Evolutionary conservation across 2,329 filamentous ascomycete species (phyloP), one percentile per base, ranked within the genome.

Genomic region (Fusarium pseudocircinatum): DNA sequence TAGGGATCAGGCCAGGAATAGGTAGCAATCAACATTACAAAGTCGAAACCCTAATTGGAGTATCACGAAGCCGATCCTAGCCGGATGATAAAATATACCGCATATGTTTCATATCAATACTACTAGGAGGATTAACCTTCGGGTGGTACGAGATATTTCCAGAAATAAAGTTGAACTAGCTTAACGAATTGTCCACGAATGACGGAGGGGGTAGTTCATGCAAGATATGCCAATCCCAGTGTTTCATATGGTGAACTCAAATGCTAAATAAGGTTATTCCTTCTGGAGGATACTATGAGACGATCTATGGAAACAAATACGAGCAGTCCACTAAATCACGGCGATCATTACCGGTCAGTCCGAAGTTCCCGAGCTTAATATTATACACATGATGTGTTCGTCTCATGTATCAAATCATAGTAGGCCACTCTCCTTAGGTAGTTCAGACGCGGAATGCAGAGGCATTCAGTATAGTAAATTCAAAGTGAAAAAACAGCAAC

Each of bases 401-500:
- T 26, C n/a, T 22, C 7, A 12, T 14, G 7, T 12, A 16, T 16
- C 13, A 47, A 46, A 16, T 16, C 26, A 22, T 12, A 28, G 28
- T 18, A 32, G 5, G 7, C 14, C 20, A 30, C 20, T 13, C 43
- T 14, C 2, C 15, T 14, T 20, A 4, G 18, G 5, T 4, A 14
- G 3, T 13, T 20, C 4, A 20, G 24, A 28, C 7, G 24, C 1
- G 13, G 8, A n/a, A 28, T 13, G 7, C 4, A 12, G 46, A 12
- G 13, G 8, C 15, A 3, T 49, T 28, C 4, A 15, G 7, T 10
- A 0, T 4, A 18, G 7, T 0, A 7, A 13, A 7, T 10, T 7
- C 1, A 4, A 13, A 4, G 2, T n/a, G 7, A 10, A n/a, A 49
- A 32, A 9, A 4, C 3, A 3, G n/a, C 6, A 13, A 1, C 22